phyloP scores from a whole-genome alignment of 352 stramenopile genomes.

The Phytopythium mirpurense region DNA sequence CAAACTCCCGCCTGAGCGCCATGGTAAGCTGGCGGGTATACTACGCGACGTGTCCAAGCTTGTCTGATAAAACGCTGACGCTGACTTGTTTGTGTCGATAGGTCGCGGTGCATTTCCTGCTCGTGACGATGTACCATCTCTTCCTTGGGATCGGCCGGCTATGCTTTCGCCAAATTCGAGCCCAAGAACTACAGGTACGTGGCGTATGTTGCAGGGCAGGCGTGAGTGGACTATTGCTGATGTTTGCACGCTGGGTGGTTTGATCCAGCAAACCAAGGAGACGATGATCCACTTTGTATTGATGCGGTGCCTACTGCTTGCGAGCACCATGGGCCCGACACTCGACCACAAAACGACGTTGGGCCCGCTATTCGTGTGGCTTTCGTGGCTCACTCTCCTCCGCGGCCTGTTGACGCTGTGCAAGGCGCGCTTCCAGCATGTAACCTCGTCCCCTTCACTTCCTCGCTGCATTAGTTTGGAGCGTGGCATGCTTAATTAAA shows the following conservation, averaged over 20 bases:
- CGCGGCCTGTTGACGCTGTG: conserved; percentile 56
- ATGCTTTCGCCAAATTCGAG: conserved; percentile 41
- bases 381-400: conserved; percentile 54
- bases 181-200: conserved; percentile 48
- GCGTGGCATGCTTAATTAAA: background rate
- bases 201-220: background rate
- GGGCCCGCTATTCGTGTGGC: conserved; percentile 56
- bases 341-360: conserved; percentile 15
- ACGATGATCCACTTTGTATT: conserved; percentile 73
- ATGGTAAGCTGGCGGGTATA: conserved; percentile 27
- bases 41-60: no score
- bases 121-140: conserved; percentile 59
- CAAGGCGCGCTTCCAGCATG: conserved; percentile 58
- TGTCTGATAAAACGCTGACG: no score
- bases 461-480: background rate
- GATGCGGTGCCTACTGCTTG: conserved; percentile 66
- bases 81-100: conserved; percentile 14
- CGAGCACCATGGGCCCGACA: conserved; percentile 52
- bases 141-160: conserved; percentile 45
- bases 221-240: background rate
- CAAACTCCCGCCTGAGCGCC: conserved; percentile 48
- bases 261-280: conserved; percentile 62
- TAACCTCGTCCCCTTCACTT: conserved; percentile 8
- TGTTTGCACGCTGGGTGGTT: background rate
- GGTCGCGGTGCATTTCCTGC: conserved; percentile 70